A percentile compares a stretch with the other conserved stretches of the same genome.
phyloP scores from a whole-genome alignment of 2,329 filamentous ascomycete species.

The Colletotrichum sublineola region DNA sequence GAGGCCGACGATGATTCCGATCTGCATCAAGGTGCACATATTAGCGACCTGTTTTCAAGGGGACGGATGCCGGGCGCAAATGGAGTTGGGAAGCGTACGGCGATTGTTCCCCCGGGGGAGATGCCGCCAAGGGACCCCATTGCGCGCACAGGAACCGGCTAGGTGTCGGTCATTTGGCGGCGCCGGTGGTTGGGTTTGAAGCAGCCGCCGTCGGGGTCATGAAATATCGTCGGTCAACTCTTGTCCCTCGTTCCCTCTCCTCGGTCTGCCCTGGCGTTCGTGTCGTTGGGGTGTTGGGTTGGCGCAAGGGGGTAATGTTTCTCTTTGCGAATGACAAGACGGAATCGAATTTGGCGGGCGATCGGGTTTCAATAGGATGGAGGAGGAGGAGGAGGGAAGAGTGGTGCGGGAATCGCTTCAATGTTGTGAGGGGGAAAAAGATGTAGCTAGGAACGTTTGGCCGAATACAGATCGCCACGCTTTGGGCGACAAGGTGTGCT shows the following conservation, averaged over 20 bases:
- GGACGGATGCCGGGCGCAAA: conserved; percentile 10
- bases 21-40: conserved; percentile 61
- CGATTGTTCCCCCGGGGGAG: conserved; percentile 83
- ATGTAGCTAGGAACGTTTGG: conserved; percentile 14
- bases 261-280: conserved; percentile 21
- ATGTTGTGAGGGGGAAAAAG: background rate
- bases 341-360: conserved; percentile 13
- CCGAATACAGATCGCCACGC: conserved; percentile 10
- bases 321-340: conserved; percentile 19
- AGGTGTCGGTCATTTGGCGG: conserved; percentile 63
- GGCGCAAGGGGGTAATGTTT: background rate
- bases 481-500: conserved; percentile 11
- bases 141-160: conserved; percentile 53
- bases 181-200: conserved; percentile 44
- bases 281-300: background rate
- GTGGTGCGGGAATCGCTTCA: conserved; percentile 6
- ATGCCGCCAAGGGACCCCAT: conserved; percentile 83
- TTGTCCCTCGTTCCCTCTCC: conserved; percentile 13
- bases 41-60: conserved; percentile 22
- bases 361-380: conserved; percentile 13
- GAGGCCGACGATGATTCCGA: conserved; percentile 93
- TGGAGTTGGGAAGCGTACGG: conserved; percentile 64
- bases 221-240: conserved; percentile 27
- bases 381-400: background rate
- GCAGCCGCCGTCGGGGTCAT: conserved; percentile 35